A percentile compares a stretch with the other conserved stretches of the same genome.
These are phyloP conservation scores for Botrytis paeoniae DNA, from an alignment of 2,329 filamentous ascomycete species.

Conservation along the genomic window DNA sequence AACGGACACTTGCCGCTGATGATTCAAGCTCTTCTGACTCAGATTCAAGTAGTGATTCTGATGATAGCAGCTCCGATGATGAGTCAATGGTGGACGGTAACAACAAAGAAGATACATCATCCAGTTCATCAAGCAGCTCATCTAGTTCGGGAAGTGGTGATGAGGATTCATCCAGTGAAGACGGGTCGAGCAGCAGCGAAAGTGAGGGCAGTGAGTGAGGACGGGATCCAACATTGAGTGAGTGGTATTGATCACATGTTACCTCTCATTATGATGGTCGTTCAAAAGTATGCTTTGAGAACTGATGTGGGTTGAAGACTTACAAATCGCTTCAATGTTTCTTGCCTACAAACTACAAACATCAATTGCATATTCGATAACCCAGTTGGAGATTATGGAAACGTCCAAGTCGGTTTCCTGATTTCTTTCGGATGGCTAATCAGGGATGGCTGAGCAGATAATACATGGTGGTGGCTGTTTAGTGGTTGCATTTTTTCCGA, in stretches of 20 bases:
- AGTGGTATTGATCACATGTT: background rate
- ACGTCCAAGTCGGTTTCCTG: background rate
- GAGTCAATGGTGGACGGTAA: slow-evolving; percentile 21
- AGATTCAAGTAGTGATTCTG: slow-evolving; percentile 21
- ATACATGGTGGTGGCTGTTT: background rate
- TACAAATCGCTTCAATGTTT: background rate
- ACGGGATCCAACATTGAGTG: background rate
- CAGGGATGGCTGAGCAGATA: background rate
- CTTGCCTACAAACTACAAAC: background rate
- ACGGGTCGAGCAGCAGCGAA: slow-evolving; percentile 13
- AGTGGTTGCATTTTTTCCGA: background rate
- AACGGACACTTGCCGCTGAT: slow-evolving; percentile 33
- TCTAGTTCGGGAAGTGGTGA: slow-evolving; percentile 24
- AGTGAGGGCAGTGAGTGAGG: slow-evolving; percentile 18
- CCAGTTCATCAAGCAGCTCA: slow-evolving; percentile 27
- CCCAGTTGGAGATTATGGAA: background rate
- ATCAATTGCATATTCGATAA: background rate
- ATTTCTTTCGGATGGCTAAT: background rate
- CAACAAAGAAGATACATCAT: slow-evolving; percentile 23
- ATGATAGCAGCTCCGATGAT: slow-evolving; percentile 30
- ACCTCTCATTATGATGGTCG: background rate
- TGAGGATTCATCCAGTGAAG: slow-evolving; percentile 14
- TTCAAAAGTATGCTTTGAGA: background rate
- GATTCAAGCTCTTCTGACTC: slow-evolving; percentile 29
- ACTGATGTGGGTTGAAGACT: background rate